A percentile compares a stretch with the other conserved stretches of the same genome.
Conservation (phyloP, 306 rosid species). For the Chamaecrista fasciculata region DNA sequence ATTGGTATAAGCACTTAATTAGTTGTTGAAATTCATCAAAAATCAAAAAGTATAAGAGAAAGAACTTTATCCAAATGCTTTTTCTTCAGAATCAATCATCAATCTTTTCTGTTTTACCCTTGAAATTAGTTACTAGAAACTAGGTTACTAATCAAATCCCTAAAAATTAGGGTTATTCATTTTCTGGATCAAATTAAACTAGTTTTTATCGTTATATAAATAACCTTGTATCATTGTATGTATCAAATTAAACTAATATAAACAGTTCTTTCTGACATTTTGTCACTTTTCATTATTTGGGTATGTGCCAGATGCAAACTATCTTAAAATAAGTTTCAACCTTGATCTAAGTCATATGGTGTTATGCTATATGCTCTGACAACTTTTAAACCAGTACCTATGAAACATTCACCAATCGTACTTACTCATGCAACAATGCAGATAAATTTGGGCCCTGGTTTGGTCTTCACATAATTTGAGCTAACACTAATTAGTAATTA, state of each 20-base stretch:
- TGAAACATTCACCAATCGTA: too few relatives aligned
- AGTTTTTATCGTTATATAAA: too few relatives aligned
- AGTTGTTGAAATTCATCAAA: background rate
- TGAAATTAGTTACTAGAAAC: too few relatives aligned
- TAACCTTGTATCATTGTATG: too few relatives aligned
- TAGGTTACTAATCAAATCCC: too few relatives aligned
- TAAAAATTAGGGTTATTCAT: too few relatives aligned
- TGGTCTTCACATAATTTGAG: background rate
- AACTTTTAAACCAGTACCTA: background rate
- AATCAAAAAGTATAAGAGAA: slow-evolving; percentile 4
- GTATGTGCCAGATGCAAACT: background rate
- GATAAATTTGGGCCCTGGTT: background rate
- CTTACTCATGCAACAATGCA: background rate
- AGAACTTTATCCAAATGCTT: background rate
- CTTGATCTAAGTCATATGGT: background rate
- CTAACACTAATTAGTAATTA: background rate
- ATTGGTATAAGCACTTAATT: background rate
- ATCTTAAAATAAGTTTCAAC: background rate
- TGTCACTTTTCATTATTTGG: background rate
- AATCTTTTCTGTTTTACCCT: too few relatives aligned
- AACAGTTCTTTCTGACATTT: too few relatives aligned
- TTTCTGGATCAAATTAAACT: too few relatives aligned
- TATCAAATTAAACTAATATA: too few relatives aligned
- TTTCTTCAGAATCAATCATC: too few relatives aligned
- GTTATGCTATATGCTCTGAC: background rate